Conservation (phyloP, 345 rosid genomes). For the Adansonia digitata region DNA sequence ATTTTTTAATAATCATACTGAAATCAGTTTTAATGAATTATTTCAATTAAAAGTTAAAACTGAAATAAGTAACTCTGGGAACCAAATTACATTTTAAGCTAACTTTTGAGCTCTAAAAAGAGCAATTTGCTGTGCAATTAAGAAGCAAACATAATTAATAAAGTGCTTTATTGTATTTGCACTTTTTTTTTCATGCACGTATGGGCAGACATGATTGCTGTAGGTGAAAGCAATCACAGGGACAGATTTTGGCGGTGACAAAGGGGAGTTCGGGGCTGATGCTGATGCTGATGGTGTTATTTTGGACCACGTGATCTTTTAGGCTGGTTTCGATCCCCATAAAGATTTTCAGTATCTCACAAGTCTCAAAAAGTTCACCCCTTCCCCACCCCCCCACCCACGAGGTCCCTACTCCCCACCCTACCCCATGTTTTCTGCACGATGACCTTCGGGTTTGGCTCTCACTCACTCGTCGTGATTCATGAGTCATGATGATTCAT, state of each 20-base stretch:
- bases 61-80: too few relatives aligned
- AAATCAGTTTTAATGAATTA: too few relatives aligned
- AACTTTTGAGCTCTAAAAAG: not conserved
- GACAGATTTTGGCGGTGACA: not conserved
- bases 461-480: not conserved
- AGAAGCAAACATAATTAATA: conserved; percentile 8
- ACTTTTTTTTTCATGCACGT: conserved; percentile 24
- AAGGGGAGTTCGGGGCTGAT: not conserved
- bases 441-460: not conserved
- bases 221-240: conserved; percentile 1
- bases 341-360: conserved; percentile 45
- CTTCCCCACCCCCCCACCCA: not conserved
- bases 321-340: conserved; percentile 45
- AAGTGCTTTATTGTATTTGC: not conserved
- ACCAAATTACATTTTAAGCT: not conserved
- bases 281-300: not conserved
- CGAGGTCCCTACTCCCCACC: conserved; percentile 18
- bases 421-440: conserved; percentile 9
- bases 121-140: not conserved
- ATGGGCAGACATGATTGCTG: not conserved
- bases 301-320: conserved; percentile 14
- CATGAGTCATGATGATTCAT: not conserved
- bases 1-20: too few relatives aligned
- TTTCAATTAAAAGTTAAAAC: too few relatives aligned
- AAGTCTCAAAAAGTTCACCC: not conserved